Evolutionary conservation across 129 eudicot genomes (phyloP).

Genomic region (Flaveria linearis): DNA sequence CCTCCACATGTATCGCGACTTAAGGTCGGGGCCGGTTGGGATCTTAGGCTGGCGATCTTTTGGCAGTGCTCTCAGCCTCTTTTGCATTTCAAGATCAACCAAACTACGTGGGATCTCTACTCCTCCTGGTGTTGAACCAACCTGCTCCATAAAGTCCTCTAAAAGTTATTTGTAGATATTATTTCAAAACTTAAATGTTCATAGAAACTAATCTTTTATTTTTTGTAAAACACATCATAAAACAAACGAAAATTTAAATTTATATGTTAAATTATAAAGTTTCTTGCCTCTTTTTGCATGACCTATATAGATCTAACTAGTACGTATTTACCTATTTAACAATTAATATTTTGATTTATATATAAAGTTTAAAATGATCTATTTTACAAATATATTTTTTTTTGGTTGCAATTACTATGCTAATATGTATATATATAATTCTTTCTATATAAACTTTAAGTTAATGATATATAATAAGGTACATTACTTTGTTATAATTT

Average conservation of each 20-base stretch:
- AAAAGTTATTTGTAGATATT: too few relatives aligned
- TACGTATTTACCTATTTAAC: neutral
- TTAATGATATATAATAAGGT: neutral
- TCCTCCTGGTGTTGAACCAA: constrained; percentile 95
- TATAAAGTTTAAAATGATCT: neutral
- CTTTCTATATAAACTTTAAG: neutral
- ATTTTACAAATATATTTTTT: neutral
- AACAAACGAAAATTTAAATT: neutral
- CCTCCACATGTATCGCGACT: constrained; percentile 95
- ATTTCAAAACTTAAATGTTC: neutral
- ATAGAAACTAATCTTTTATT: neutral
- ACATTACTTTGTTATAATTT: neutral
- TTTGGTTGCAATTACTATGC: neutral
- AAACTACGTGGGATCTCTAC: constrained; percentile 87
- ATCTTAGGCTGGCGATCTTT: constrained; percentile 54
- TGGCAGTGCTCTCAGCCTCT: constrained; percentile 65
- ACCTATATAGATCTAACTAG: neutral
- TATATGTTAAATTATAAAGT: neutral
- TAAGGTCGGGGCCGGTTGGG: constrained; percentile 83
- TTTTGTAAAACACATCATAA: neutral
- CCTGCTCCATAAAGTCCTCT: constrained; percentile 40
- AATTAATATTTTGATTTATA: too few relatives aligned
- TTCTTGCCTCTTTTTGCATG: neutral
- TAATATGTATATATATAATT: neutral
- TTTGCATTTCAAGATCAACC: constrained; percentile 81